Base-by-base conservation (phyloP, 2,329 filamentous ascomycete species). In the Stagonosporopsis chrysanthemi region DNA sequence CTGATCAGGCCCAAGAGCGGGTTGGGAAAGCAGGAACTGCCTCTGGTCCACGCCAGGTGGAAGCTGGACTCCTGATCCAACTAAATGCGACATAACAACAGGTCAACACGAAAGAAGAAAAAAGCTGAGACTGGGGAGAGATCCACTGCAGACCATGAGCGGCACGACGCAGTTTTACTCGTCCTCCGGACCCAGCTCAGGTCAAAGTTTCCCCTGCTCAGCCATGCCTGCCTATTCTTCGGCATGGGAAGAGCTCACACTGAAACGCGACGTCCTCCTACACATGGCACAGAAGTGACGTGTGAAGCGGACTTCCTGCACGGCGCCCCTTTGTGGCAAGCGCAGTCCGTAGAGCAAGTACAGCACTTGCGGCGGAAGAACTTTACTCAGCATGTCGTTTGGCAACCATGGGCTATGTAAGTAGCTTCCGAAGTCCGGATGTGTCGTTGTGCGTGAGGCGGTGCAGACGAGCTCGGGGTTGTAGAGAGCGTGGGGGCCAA, bases 11-110 rank as follows among this genome's bases (percentile, higher is more conserved):
- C 41, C 33, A 48, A 66, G 46, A 0, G 59, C 65, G 1, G 64
- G 65, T 3, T 65, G 46, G 11, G 55, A 48, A 7, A 68, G 61
- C 12, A 62, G 38, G 40, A 58, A 66, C 8, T 59, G 45, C 26
- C 42, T 58, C 1, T 53, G 42, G 47, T 68, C 60, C 26, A 68
- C 49, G 7, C 54, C 56, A 12, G 57, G 44, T 36, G 63, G 65
- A 14, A 57, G 48, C 29, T 43, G 38, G 6, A 57, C 29, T 6
- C 48, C 48, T 39, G 26, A 23, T 14, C 48, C 48, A 19, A 57
- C 35, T 8, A 52, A 23, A 44, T 29, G 47, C 15, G 54, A 29
- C 54, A 57, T 57, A 22, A 12, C 11, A 6, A 31, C 28, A 12
- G 7, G 11, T 31, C 28, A 31, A 9, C 7, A 9, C 28, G 9